Evolutionary conservation across 805 yeast species (phyloP), one percentile per base, ranked within the genome.

Genomic region (Candida andamanensis): DNA sequence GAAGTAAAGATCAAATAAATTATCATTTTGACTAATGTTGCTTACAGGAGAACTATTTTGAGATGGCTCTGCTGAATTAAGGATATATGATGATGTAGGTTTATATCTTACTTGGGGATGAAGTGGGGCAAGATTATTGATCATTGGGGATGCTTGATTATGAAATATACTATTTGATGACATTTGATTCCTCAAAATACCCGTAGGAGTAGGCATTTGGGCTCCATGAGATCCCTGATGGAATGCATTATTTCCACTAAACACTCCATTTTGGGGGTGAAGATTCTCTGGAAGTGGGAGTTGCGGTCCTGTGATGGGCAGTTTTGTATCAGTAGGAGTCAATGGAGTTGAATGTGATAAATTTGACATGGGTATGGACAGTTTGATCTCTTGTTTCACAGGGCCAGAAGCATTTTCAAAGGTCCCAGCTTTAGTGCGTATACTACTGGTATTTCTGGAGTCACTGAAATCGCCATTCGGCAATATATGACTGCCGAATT

Each of bases 1-100:
- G 26, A 39, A 42, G 16, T 33, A 31, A 18, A 25, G 30, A 30
- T 36, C 39, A 26, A 40, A 35, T 7, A 39, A 21, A 20, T 24
- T 29, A 22, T 34, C 37, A 23, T 19, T 19, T 8, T 8, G 11
- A 19, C 12, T n/a, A 7, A 23, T 23, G 7, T 6, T n/a, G 9
- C 8, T n/a, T 23, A 14, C 8, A 14, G 26, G 14, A n/a, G 26
- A 11, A 7, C 6, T 7, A 23, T 8, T 8, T 19, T 19, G 10
- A 8, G 11, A 8, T 19, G 22, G 22, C 11, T 8, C 11, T 8
- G 22, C 10, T 8, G 22, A 19, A 19, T 19, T 19, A 8, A 19
- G 8, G 22, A 11, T 11, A 8, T 19, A 8, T 8, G 22, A 19
- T 8, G 10, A 8, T 8, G 22, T 8, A 19, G 22, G 10, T n/a